phyloP scores from a whole-genome alignment of 2,329 filamentous ascomycete species.

The Blastomyces percursus region DNA sequence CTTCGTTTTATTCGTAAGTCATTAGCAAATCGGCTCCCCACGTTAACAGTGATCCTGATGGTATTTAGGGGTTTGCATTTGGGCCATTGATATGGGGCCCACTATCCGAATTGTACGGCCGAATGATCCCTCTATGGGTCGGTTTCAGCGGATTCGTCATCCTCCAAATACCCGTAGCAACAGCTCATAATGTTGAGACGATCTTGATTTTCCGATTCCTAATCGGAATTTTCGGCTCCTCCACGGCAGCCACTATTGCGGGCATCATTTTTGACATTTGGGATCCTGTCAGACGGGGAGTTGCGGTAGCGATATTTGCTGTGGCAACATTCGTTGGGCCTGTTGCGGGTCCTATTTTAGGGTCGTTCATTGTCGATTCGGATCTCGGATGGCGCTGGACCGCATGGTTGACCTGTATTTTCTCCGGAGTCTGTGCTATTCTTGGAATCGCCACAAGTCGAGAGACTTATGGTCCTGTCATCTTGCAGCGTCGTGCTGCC shows the following conservation, averaged over 20 bases:
- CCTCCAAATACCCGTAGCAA: slow-evolving; percentile 46
- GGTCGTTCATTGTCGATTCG: slow-evolving; percentile 40
- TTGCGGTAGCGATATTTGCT: slow-evolving; percentile 37
- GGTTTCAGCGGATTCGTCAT: slow-evolving; percentile 41
- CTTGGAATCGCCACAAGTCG: slow-evolving; percentile 39
- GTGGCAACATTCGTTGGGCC: slow-evolving; percentile 41
- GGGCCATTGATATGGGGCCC: slow-evolving; percentile 36
- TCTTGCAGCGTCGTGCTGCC: slow-evolving; percentile 41
- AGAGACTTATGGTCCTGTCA: slow-evolving; percentile 41
- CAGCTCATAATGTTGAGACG: slow-evolving; percentile 44
- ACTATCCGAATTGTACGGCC: slow-evolving; percentile 41
- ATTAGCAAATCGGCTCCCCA: slow-evolving; percentile 7
- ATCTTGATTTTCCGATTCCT: slow-evolving; percentile 47
- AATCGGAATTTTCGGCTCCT: slow-evolving; percentile 42
- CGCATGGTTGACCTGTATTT: slow-evolving; percentile 45
- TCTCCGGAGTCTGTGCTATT: slow-evolving; percentile 32
- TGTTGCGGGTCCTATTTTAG: slow-evolving; percentile 39
- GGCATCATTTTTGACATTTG: slow-evolving; percentile 43
- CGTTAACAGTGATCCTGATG: slow-evolving; percentile 7
- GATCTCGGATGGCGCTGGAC: slow-evolving; percentile 49
- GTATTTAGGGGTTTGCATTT: slow-evolving; percentile 25
- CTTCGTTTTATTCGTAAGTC: slow-evolving; percentile 34
- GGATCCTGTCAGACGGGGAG: slow-evolving; percentile 37
- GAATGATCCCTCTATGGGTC: slow-evolving; percentile 39
- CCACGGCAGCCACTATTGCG: slow-evolving; percentile 41